Base-by-base conservation (phyloP, 768 basidiomycete species). In the Paxillus rubicundulus region DNA sequence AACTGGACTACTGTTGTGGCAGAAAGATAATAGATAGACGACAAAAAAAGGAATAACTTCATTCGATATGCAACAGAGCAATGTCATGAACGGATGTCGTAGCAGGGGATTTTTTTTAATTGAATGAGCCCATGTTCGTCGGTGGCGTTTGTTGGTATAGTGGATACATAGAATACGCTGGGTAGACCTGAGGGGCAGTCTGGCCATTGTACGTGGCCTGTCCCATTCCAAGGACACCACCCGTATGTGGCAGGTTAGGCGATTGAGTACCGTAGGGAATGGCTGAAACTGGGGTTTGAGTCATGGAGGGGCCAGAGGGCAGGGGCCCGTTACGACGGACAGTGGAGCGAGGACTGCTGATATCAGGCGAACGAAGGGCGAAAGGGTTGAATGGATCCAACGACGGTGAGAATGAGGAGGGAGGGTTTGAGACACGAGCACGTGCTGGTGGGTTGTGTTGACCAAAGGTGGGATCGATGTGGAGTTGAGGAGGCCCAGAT, bases 141-240 rank as follows among this genome's bases (percentile, higher is more conserved):
- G 82, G 81, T 18, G 84, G 81, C 59, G 80, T 84, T 71, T 87
- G 85, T 68, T 87, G 87, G 71, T 91, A 91, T 67, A 87, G 76
- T 71, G 86, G 85, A 66, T 89, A 89, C 87, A 90, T 85, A 34
- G 66, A 52, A 75, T 90, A 91, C 52, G 84, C 79, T 70, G 87
- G 84, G 67, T 90, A 90, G 56, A 86, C 69, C 76, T 52, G 85
- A 79, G 85, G 77, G 42, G 82, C 72, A 53, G 82, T 79, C 56
- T 84, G 78, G 33, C 74, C 78, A 55, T 75, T 77, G 68, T 87
- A 90, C 38, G 84, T 66, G n/a, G 80, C 73, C 59, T 86, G 86
- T 41, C 74, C 78, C 81, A 88, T 84, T 52, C 80, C 80, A 52
- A 87, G 74, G 58, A 85, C 74, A 56, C 72, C 72, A 17, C 78